A percentile compares a stretch with the other conserved stretches of the same genome.
phyloP scores from a whole-genome alignment of 176 grass and related monocot genomes.

The Puya raimondii region DNA sequence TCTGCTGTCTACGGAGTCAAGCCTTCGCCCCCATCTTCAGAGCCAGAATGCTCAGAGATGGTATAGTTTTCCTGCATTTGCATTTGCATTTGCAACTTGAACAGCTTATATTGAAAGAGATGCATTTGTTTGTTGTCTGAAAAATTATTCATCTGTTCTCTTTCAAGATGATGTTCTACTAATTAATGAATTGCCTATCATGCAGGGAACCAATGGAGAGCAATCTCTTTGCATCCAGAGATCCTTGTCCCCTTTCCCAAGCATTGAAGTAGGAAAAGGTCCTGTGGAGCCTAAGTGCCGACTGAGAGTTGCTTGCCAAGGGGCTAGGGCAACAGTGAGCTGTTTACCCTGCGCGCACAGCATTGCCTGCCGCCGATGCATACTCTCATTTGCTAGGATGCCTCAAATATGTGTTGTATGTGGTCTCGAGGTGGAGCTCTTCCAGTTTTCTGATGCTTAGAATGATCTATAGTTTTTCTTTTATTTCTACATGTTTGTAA shows the following conservation, averaged over 20 bases:
- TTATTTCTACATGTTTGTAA: neutral
- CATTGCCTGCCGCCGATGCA: slow-evolving; percentile 46
- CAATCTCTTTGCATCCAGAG: neutral
- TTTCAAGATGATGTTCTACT: neutral
- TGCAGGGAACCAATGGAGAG: neutral
- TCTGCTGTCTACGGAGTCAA: slow-evolving; percentile 35
- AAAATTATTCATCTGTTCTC: neutral
- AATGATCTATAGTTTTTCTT: neutral
- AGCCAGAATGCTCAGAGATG: slow-evolving; percentile 22
- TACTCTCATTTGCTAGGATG: slow-evolving; percentile 31
- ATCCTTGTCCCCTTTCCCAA: neutral
- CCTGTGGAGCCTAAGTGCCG: slow-evolving; percentile 28
- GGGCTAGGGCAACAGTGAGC: slow-evolving; percentile 33
- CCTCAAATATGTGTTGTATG: slow-evolving; percentile 44
- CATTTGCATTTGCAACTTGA: neutral
- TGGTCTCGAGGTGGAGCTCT: slow-evolving; percentile 35
- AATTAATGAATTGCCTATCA: neutral
- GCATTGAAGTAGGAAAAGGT: neutral
- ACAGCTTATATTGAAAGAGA: slow-evolving; percentile 3
- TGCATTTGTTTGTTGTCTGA: neutral
- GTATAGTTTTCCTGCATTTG: slow-evolving; percentile 15
- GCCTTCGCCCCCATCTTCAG: slow-evolving; percentile 28
- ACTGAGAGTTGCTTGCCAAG: slow-evolving; percentile 45
- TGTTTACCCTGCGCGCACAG: slow-evolving; percentile 46
- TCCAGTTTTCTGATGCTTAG: slow-evolving; percentile 32